phyloP scores from a whole-genome alignment of 768 basidiomycete species.

The Tephrocybe sp. region DNA sequence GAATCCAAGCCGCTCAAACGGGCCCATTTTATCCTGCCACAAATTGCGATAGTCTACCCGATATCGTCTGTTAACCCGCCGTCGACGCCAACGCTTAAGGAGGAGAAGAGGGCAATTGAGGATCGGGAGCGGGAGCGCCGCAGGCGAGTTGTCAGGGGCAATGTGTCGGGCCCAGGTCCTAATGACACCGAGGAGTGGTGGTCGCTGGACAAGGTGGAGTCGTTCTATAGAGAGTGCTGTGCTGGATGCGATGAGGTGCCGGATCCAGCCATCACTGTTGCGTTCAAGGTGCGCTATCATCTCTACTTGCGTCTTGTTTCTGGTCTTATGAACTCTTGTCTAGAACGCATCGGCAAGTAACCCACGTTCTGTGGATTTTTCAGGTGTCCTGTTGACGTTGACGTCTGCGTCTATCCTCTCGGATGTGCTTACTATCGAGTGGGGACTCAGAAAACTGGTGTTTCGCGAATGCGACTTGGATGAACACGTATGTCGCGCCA shows the following conservation, averaged over 20 bases:
- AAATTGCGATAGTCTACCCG: slow-evolving; percentile 86
- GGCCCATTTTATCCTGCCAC: slow-evolving; percentile 89
- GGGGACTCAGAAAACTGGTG: slow-evolving; percentile 85
- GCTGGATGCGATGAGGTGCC: slow-evolving; percentile 71
- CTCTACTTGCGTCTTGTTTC: not conserved
- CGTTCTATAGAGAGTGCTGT: slow-evolving; percentile 87
- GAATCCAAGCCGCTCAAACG: slow-evolving; percentile 70
- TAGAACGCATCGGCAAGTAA: slow-evolving; percentile 53
- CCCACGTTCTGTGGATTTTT: slow-evolving; percentile 78
- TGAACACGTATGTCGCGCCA: slow-evolving; percentile 55
- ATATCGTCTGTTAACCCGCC: slow-evolving; percentile 86
- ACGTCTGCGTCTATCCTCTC: slow-evolving; percentile 79
- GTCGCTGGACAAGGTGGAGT: slow-evolving; percentile 80
- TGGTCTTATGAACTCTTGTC: not conserved
- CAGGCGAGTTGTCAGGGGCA: slow-evolving; percentile 61
- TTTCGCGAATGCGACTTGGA: slow-evolving; percentile 88
- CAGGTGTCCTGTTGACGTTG: slow-evolving; percentile 71
- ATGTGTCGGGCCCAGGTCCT: slow-evolving; percentile 33
- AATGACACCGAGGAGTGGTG: slow-evolving; percentile 68
- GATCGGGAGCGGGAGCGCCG: slow-evolving; percentile 72
- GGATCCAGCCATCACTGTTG: slow-evolving; percentile 62
- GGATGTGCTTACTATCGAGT: slow-evolving; percentile 90
- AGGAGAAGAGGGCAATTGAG: slow-evolving; percentile 82
- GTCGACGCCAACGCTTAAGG: slow-evolving; percentile 72
- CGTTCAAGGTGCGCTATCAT: slow-evolving; percentile 60